Evolutionary conservation across 768 basidiomycete genomes (phyloP), one percentile per base, ranked within the genome.

Genomic region (Clitopilus hobsonii): DNA sequence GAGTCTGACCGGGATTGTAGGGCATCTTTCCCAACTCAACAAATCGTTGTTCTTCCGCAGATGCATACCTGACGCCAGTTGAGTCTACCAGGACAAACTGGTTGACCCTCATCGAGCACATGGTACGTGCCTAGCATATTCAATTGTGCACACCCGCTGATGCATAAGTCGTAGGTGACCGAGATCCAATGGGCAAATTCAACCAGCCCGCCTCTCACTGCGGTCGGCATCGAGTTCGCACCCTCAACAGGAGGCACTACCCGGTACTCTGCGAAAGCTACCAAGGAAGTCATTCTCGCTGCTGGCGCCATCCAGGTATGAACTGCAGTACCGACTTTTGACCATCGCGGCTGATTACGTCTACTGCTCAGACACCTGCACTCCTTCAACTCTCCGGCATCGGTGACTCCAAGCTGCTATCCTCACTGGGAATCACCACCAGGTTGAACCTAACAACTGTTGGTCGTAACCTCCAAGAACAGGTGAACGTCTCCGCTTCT

Each of bases 381-480:
- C 14, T 56, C 6, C 36, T 57, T 18, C 52, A 57, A 24, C 27
- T 57, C 5, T 54, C 53, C 5, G 56, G 56, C 41, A 16, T 22
- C 4, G 49, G 49, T 1, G 80, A 83, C 62, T 65, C 77, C 0
- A 62, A 63, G 10, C 38, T 78, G n/a, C 75, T 85, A 0, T 61
- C 61, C 0, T 68, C 74, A 1, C 69, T 84, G 16, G 80, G 76
- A 0, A 81, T 85, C 61, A 62, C 59, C 10, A 73, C 76, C 3
- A 64, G 69, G 14, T 67, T 82, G 30, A 66, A 80, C 53, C 66
- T 82, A 23, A 73, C 73, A 57, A 75, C 73, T 2, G 81, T 84
- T 3, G 82, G 82, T 4, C 74, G 72, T 65, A 83, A 85, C 61
- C 71, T 84, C 20, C 82, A 83, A 63, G 82, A 83, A 59, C 80